These are phyloP conservation scores for Paxillus rubicundulus DNA, from an alignment of 768 basidiomycete genomes.

Conservation along the genomic window DNA sequence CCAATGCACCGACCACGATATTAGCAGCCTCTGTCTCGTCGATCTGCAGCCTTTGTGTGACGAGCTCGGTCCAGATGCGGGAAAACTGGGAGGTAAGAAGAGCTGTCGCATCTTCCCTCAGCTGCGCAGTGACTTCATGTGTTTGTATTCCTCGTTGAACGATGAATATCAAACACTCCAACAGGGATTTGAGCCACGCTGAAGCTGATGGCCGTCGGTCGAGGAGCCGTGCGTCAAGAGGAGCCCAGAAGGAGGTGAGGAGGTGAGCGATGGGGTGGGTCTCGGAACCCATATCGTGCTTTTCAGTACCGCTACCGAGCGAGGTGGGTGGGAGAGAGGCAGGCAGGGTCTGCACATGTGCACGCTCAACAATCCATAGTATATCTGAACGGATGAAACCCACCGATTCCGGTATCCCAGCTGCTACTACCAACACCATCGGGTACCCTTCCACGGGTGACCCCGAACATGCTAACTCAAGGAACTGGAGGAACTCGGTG, in stretches of 20 bases:
- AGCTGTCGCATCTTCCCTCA: conserved; percentile 2
- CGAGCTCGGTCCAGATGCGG: conserved; percentile 49
- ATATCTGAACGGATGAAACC: conserved; percentile 17
- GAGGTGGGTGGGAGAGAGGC: conserved; percentile 11
- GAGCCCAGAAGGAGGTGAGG: conserved; percentile 81
- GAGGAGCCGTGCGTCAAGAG: conserved; percentile 48
- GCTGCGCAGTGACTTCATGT: conserved; percentile 3
- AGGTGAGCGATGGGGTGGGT: conserved; percentile 44
- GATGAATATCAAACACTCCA: conserved; percentile 70
- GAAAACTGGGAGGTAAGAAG: conserved; percentile 47
- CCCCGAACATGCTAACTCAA: conserved; percentile 76
- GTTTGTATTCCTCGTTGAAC: conserved; percentile 27
- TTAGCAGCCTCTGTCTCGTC: conserved; percentile 43
- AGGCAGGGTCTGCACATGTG: conserved; percentile 18
- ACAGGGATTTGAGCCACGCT: conserved; percentile 64
- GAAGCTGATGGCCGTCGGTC: conserved; percentile 29
- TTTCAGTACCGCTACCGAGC: background rate
- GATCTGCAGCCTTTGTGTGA: conserved; percentile 43
- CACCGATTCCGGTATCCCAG: conserved; percentile 73
- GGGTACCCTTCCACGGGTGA: conserved; percentile 81
- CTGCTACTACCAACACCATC: conserved; percentile 72
- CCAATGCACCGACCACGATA: conserved; percentile 47
- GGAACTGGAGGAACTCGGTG: conserved; percentile 73
- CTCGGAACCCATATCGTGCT: background rate
- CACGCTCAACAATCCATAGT: background rate